Base-by-base conservation (phyloP, 2,329 filamentous ascomycete genomes). In the Parascedosporium putredinis region DNA sequence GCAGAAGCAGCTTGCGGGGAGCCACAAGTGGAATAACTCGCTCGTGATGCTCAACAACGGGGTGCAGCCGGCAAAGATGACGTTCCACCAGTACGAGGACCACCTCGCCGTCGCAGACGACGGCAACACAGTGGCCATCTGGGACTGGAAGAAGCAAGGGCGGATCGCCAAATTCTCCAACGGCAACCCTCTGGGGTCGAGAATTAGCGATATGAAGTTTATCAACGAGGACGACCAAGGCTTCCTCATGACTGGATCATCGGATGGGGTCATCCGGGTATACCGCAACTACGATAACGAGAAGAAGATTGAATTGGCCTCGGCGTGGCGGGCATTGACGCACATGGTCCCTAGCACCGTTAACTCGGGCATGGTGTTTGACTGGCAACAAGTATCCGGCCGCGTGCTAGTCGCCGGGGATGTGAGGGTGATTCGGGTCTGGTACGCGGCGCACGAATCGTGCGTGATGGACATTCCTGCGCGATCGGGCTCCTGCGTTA, bases 151-250 rank as follows among this genome's bases (percentile, higher is more conserved):
- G 66, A 79, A 78, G 50, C 81, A 85, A 55, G 76, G 75, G 46
- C 80, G 84, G 29, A 71, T 95, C 55, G 87, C 81, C 61, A 83
- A 85, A 50, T 98, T 98, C 67, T 94, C 87, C 24, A 97, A 97
- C 60, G 90, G 88, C 45, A 98, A 98, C 59, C 93, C 93, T 0
- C 75, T 83, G 27, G 88, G 90, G 2, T 95, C 89, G 23, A 88
- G 83, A 58, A 95, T 98, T 59, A 95, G 89, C 45, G 90, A 97
- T 64, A 83, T 96, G 63, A 87, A 89, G 50, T 96, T 97, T 65
- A 95, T 98, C 71, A 98, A 98, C 58, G 93, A 98, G 66, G 93
- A 98, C 59, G 93, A 98, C 62, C 88, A 94, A 61, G 93, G 91
- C 2, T 80, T 97, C 55, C 70, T 98, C 51, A 88, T 98, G 79